phyloP scores from a whole-genome alignment of 495 filamentous ascomycete genomes.

The Talaromyces ruber region DNA sequence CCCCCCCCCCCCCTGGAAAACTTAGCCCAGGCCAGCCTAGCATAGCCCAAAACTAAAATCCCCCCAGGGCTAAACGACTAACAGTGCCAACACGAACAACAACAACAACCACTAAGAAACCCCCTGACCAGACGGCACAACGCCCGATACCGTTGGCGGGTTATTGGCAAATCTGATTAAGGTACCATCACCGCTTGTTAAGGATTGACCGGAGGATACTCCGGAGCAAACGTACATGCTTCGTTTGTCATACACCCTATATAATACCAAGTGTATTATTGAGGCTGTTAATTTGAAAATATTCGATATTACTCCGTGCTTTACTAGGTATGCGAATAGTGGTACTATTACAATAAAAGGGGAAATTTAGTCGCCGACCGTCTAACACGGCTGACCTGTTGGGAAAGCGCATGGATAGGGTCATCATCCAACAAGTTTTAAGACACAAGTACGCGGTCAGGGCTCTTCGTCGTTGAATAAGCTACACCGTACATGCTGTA shows the following conservation, averaged over 20 bases:
- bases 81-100: neutral
- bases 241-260: neutral
- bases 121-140: neutral
- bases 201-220: neutral
- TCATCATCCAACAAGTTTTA: neutral
- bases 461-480: neutral
- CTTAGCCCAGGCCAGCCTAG: neutral
- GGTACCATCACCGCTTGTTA: neutral
- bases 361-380: neutral
- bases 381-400: neutral
- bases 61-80: neutral
- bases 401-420: neutral
- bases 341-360: neutral
- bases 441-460: neutral
- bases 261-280: neutral
- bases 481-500: neutral
- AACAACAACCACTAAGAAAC: neutral
- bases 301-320: neutral
- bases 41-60: neutral
- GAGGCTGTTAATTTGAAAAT: neutral
- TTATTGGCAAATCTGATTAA: neutral
- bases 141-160: neutral
- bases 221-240: neutral
- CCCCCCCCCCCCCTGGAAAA: neutral
- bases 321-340: too few relatives aligned